These are phyloP conservation scores for Lycium barbarum DNA, from an alignment of 257 asterid species.

Conservation along the genomic window DNA sequence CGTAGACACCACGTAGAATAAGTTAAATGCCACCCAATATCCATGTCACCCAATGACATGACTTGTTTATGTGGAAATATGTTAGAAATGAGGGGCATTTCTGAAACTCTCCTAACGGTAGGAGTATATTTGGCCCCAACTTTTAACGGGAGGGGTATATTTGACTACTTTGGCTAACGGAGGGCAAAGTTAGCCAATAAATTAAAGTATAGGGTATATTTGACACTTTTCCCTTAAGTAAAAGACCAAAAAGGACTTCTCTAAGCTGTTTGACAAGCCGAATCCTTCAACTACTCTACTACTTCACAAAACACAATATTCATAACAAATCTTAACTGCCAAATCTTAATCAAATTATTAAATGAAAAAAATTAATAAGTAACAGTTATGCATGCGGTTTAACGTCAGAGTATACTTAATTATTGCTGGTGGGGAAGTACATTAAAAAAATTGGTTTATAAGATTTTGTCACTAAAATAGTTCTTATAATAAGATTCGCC, in stretches of 20 bases:
- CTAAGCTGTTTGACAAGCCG: conserved; percentile 12
- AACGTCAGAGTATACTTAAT: conserved; percentile 3
- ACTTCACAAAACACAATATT: neutral
- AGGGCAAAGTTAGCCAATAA: no score
- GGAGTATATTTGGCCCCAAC: no score
- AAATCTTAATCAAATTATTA: neutral
- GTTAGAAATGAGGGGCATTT: no score
- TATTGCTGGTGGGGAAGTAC: neutral
- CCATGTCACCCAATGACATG: no score
- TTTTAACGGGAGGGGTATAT: no score
- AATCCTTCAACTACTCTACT: conserved; percentile 23
- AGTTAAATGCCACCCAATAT: no score
- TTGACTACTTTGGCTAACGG: no score
- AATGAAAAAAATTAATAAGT: neutral
- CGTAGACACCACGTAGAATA: no score
- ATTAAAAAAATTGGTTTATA: neutral
- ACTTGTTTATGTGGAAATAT: no score
- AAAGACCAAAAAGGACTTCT: neutral
- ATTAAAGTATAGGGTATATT: no score
- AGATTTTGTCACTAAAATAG: neutral
- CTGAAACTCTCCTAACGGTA: no score
- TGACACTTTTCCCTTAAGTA: neutral
- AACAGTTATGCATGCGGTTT: neutral
- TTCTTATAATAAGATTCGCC: neutral
- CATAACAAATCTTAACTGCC: conserved; percentile 5